These are phyloP conservation scores for Halophytophthora batemanensis DNA, from an alignment of 352 stramenopile species.

Conservation along the genomic window DNA sequence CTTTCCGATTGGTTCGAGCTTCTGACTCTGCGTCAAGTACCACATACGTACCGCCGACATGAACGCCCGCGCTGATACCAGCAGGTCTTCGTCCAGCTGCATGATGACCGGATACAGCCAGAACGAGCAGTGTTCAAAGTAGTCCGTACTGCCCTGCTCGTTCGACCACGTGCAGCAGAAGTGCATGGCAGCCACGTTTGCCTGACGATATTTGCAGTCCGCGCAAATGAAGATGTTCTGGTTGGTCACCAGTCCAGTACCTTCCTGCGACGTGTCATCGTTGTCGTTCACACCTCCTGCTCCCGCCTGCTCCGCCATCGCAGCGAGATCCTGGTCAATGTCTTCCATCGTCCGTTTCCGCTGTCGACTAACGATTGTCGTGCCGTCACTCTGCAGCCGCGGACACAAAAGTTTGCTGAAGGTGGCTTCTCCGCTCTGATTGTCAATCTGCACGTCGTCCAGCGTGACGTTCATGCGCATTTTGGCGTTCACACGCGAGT, in stretches of 20 bases:
- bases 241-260: slow-evolving; percentile 53
- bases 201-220: slow-evolving; percentile 80
- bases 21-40: background rate
- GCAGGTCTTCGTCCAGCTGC: slow-evolving; percentile 82
- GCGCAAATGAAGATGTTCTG: slow-evolving; percentile 78
- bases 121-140: slow-evolving; percentile 89
- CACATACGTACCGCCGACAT: slow-evolving; percentile 49
- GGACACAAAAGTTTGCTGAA: slow-evolving; percentile 84
- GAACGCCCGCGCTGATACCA: slow-evolving; percentile 75
- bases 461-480: slow-evolving; percentile 85
- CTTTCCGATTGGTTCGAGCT: background rate
- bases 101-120: slow-evolving; percentile 84
- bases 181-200: slow-evolving; percentile 77
- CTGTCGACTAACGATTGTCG: slow-evolving; percentile 11
- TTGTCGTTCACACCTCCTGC: slow-evolving; percentile 10
- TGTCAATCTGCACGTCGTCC: slow-evolving; percentile 85
- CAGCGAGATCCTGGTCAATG: slow-evolving; percentile 45
- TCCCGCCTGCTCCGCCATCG: slow-evolving; percentile 34
- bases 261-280: slow-evolving; percentile 21
- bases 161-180: slow-evolving; percentile 90
- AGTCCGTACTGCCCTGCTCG: slow-evolving; percentile 85
- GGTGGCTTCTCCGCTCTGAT: slow-evolving; percentile 81
- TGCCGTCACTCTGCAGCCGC: slow-evolving; percentile 38
- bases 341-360: slow-evolving; percentile 41
- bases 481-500: slow-evolving; percentile 73